A percentile compares a stretch with the other conserved stretches of the same genome.
Conservation (phyloP, 1,139 yeast species). For the Blastobotrys persicus region DNA sequence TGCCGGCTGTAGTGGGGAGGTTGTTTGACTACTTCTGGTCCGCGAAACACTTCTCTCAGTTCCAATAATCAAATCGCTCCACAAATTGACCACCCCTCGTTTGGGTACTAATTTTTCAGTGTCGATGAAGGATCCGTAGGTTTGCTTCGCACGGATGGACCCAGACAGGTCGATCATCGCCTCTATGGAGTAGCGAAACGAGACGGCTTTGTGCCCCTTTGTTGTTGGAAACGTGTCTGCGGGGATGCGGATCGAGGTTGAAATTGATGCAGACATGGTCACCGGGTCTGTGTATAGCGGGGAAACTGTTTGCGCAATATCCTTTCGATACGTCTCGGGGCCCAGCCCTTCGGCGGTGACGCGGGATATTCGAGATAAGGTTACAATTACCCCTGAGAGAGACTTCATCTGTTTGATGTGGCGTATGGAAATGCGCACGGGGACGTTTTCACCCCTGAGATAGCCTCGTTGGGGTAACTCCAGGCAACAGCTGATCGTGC, state of each 20-base stretch:
- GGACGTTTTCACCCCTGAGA: constrained; percentile 73
- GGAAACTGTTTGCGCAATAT: constrained; percentile 69
- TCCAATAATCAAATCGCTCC: constrained; percentile 77
- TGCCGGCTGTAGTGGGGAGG: constrained; percentile 7
- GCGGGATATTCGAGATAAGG: constrained; percentile 77
- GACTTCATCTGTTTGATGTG: constrained; percentile 73
- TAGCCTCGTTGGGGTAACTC: constrained; percentile 68
- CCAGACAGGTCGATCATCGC: constrained; percentile 69
- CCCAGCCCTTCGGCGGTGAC: constrained; percentile 52
- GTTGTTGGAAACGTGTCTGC: constrained; percentile 86
- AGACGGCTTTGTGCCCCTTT: constrained; percentile 65
- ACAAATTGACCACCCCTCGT: constrained; percentile 73
- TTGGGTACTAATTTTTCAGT: constrained; percentile 73
- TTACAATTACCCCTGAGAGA: constrained; percentile 73
- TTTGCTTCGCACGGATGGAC: constrained; percentile 26
- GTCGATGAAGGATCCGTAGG: constrained; percentile 51
- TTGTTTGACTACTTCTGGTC: too few species aligned
- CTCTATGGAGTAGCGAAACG: constrained; percentile 83
- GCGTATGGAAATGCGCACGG: constrained; percentile 61
- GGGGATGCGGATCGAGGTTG: constrained; percentile 69
- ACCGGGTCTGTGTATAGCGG: constrained; percentile 79
- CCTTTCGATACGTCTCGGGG: constrained; percentile 78
- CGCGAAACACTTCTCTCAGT: constrained; percentile 56
- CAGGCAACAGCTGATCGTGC: constrained; percentile 45
- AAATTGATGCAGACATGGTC: constrained; percentile 55